phyloP scores from a whole-genome alignment of 305 asterid species.

The Ilex paraguariensis region DNA sequence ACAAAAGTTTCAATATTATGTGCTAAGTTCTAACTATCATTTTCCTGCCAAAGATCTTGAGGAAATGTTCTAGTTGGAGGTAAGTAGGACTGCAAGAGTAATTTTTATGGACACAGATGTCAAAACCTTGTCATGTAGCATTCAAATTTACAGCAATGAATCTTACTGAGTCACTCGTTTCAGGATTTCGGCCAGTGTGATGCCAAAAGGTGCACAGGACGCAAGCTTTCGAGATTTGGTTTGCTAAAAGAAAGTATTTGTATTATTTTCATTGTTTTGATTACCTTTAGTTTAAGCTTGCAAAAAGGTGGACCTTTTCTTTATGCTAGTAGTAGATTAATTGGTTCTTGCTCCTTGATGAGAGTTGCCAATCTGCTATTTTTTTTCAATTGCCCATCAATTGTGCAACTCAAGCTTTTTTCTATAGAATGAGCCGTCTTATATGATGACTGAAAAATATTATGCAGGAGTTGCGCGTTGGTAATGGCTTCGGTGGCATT shows the following conservation, averaged over 20 bases:
- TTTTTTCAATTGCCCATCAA: neutral
- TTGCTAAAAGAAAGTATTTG: slow-evolving; percentile 71
- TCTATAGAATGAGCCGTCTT: neutral
- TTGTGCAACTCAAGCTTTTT: neutral
- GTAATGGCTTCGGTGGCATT: slow-evolving; percentile 80
- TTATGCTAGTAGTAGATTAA: neutral
- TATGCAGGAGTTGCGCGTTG: slow-evolving; percentile 79
- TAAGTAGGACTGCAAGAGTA: no score
- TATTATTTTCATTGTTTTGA: slow-evolving; percentile 12
- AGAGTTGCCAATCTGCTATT: neutral
- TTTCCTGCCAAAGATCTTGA: no score
- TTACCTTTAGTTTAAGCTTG: neutral
- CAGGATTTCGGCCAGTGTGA: slow-evolving; percentile 98
- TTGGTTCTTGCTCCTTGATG: neutral
- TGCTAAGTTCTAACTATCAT: no score
- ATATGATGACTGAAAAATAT: slow-evolving; percentile 2
- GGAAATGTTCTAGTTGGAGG: no score
- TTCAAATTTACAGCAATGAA: neutral
- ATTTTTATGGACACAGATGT: no score
- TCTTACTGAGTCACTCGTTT: slow-evolving; percentile 2
- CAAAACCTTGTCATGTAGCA: neutral
- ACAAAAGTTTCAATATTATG: no score
- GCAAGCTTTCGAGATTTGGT: slow-evolving; percentile 96
- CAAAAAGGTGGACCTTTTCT: neutral
- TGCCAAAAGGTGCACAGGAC: slow-evolving; percentile 93